A percentile compares a stretch with the other conserved stretches of the same genome.
These are phyloP conservation scores for Phytophthora uliginosa DNA, from an alignment of 352 stramenopile genomes.

Conservation along the genomic window DNA sequence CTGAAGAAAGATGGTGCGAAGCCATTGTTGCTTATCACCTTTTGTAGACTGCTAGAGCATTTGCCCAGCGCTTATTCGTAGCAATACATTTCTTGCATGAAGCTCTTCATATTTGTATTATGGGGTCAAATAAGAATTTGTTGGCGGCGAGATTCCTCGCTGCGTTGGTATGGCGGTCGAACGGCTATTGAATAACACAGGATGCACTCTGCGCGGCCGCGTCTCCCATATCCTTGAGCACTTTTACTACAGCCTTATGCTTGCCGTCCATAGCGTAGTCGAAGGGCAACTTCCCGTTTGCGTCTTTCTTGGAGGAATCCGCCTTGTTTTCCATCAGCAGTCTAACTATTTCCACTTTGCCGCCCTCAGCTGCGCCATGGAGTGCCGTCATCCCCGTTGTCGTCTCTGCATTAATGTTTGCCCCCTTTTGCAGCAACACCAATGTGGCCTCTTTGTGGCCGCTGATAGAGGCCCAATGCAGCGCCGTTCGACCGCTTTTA, in stretches of 20 bases:
- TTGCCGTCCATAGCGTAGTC: constrained; percentile 95
- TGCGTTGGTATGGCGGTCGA: constrained; percentile 18
- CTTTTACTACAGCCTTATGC: constrained; percentile 93
- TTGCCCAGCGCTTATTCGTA: constrained; percentile 13
- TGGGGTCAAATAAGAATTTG: constrained; percentile 44
- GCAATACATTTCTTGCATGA: constrained; percentile 39
- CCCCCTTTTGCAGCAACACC: constrained; percentile 86
- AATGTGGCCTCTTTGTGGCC: constrained; percentile 93
- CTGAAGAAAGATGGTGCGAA: background rate
- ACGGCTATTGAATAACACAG: constrained; percentile 83
- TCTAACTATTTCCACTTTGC: constrained; percentile 93
- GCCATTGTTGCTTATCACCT: constrained; percentile 5
- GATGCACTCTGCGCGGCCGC: constrained; percentile 86
- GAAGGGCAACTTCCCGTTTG: constrained; percentile 93
- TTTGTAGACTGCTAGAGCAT: constrained; percentile 18
- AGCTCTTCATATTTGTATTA: constrained; percentile 52
- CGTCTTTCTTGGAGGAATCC: constrained; percentile 90
- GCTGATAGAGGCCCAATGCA: constrained; percentile 95
- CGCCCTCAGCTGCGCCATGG: constrained; percentile 90
- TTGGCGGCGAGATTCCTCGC: constrained; percentile 6
- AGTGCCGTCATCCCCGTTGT: constrained; percentile 93
- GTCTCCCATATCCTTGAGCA: constrained; percentile 95
- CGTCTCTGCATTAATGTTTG: constrained; percentile 91
- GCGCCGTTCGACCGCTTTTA: constrained; percentile 93
- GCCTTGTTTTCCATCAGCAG: constrained; percentile 93